Conservation (phyloP, 306 rosid genomes). For the Hippophae tibetana region DNA sequence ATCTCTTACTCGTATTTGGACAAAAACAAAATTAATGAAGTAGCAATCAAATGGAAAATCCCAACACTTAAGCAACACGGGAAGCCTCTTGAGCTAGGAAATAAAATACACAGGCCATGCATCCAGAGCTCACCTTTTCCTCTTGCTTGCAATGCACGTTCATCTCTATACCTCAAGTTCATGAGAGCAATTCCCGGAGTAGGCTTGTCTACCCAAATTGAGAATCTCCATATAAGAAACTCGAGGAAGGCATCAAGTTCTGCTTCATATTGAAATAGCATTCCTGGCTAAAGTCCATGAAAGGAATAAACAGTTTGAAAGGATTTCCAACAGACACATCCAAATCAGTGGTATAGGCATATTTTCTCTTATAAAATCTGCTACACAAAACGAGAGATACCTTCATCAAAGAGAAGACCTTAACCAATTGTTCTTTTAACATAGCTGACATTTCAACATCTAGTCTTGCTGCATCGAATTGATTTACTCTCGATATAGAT, state of each 20-base stretch:
- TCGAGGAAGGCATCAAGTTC: constrained; percentile 87
- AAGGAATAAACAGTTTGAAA: constrained; percentile 19
- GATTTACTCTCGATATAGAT: constrained; percentile 91
- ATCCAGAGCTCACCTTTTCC: constrained; percentile 55
- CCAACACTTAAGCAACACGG: not conserved
- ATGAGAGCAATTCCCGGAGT: constrained; percentile 93
- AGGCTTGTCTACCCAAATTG: constrained; percentile 98
- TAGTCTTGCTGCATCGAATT: constrained; percentile 87
- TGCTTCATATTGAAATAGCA: constrained; percentile 97
- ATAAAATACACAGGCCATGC: constrained; percentile 10
- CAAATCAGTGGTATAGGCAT: constrained; percentile 8
- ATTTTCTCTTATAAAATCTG: constrained; percentile 3
- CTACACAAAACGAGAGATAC: constrained; percentile 29
- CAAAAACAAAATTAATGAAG: not conserved
- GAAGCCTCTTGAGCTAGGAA: constrained; percentile 4
- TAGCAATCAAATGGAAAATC: not conserved
- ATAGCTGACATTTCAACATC: constrained; percentile 97
- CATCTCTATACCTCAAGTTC: constrained; percentile 94
- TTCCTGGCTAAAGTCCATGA: constrained; percentile 95
- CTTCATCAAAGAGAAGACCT: constrained; percentile 93
- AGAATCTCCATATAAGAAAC: constrained; percentile 95
- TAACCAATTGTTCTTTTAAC: constrained; percentile 94
- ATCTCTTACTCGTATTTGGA: not conserved
- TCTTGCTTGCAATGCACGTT: constrained; percentile 63
- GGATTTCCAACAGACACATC: constrained; percentile 11